Evolutionary conservation across 441 rosid species (phyloP), one percentile per base, ranked within the genome.

Genomic region (Erodium texanum): DNA sequence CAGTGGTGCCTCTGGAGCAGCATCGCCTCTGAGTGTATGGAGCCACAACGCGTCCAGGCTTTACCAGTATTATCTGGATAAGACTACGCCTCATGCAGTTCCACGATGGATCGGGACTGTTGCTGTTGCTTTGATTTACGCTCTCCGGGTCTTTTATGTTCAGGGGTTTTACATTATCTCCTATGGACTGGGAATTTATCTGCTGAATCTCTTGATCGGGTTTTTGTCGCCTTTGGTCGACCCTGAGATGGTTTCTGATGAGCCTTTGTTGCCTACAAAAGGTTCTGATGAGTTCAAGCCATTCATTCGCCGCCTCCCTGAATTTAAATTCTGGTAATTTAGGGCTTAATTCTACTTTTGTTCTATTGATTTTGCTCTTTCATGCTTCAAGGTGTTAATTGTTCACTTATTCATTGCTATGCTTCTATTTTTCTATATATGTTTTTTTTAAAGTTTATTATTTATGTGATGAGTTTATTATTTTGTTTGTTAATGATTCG

Each of bases 261-360:
- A 93, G 7, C 87, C 98, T 78, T 32, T 80, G 41, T 77, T 92
- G 73, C 98, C 98, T 0, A 92, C 96, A 7, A 88, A 87, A 79
- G 95, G 95, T 70, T 92, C 98, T 69, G 97, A 92, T 76, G 98
- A 92, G 81, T 92, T 92, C 84, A 92, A 88, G 83, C 96, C 96
- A 3, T 92, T 89, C 71, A 88, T 92, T 71, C 93, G 96, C 65
- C 83, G 98, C 7, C 93, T 92, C 41, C 98, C 96, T 0, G 96
- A 92, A 87, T 92, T 92, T 76, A 92, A 92, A 79, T 90, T 90
- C 88, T 92, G 98, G 98, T 92, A 84, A 80, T 36, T 1, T 1
- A 48, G 56, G n/a, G 0, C 36, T 9, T 19, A 59, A 45, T 24
- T 36, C 19, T 45, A 19, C 56, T 64, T 38, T n/a, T 16, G 10